Conservation (phyloP, 2,329 filamentous ascomycete genomes). For the Aureobasidium sp. region DNA sequence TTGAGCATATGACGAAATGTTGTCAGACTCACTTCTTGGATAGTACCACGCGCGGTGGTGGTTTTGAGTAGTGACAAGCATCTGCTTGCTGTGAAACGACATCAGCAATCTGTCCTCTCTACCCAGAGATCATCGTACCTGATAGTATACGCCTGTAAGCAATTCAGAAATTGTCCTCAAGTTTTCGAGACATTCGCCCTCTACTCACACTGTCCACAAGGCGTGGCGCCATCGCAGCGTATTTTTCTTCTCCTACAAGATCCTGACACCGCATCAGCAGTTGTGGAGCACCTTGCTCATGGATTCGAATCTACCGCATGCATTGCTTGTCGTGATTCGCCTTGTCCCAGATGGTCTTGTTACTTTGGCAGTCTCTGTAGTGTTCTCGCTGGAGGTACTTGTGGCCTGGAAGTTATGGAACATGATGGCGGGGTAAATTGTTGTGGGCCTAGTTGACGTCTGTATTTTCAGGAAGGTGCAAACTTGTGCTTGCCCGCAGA, state of each 20-base stretch:
- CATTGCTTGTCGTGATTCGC: constrained; percentile 48
- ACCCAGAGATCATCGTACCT: constrained; percentile 26
- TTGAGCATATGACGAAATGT: constrained; percentile 27
- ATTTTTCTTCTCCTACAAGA: constrained; percentile 71
- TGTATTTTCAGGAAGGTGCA: not conserved
- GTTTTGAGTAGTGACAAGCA: constrained; percentile 73
- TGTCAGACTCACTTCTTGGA: constrained; percentile 52
- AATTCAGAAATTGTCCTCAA: not conserved
- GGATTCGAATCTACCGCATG: constrained; percentile 53
- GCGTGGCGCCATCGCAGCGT: constrained; percentile 73
- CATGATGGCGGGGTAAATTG: constrained; percentile 25
- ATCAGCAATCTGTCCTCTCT: not conserved
- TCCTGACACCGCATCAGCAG: not conserved
- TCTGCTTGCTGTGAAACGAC: constrained; percentile 51
- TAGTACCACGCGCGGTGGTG: constrained; percentile 67
- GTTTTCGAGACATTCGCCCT: not conserved
- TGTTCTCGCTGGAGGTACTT: constrained; percentile 22
- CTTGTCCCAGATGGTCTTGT: constrained; percentile 33
- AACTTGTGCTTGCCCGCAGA: not conserved
- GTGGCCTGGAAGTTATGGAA: constrained; percentile 39
- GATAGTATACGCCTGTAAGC: constrained; percentile 45
- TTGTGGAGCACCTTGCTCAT: too few species aligned
- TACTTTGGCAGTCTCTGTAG: constrained; percentile 29
- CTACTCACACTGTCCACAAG: constrained; percentile 71
- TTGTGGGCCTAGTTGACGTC: not conserved